phyloP scores from a whole-genome alignment of 2,329 filamentous ascomycete species.

The Diaporthe sp. region DNA sequence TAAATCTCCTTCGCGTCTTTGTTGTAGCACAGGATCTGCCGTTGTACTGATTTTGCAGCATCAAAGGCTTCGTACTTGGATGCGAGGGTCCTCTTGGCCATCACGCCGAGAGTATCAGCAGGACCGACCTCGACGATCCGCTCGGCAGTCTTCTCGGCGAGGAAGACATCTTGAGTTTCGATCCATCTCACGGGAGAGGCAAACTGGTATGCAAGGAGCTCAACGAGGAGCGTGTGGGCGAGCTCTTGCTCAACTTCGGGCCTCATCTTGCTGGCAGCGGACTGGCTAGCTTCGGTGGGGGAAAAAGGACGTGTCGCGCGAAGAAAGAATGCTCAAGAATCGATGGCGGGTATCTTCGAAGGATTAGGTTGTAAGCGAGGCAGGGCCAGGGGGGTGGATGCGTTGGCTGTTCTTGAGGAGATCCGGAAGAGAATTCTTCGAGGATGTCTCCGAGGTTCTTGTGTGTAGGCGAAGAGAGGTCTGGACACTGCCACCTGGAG shows the following conservation, averaged over 20 bases:
- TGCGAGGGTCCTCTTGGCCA: conserved; percentile 95
- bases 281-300: conserved; percentile 34
- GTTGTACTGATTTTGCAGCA: conserved; percentile 93
- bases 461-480: not conserved
- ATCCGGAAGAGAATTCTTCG: conserved; percentile 16
- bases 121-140: conserved; percentile 98
- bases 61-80: conserved; percentile 99
- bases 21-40: conserved; percentile 99
- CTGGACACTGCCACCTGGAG: conserved; percentile 17
- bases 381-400: not conserved
- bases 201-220: conserved; percentile 99
- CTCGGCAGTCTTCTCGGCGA: conserved; percentile 95
- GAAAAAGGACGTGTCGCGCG: conserved; percentile 16
- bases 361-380: conserved; percentile 11
- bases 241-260: conserved; percentile 99
- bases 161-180: conserved; percentile 99
- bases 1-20: conserved; percentile 99
- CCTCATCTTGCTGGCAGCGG: conserved; percentile 74
- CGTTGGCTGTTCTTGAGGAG: conserved; percentile 19
- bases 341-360: conserved; percentile 34
- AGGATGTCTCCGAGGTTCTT: not conserved
- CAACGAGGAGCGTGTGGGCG: conserved; percentile 96
- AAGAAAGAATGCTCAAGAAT: conserved; percentile 31
- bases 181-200: conserved; percentile 99
- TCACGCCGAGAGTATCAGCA: conserved; percentile 94